phyloP scores from a whole-genome alignment of 805 yeast genomes.

The Metschnikowia aberdeeniae region DNA sequence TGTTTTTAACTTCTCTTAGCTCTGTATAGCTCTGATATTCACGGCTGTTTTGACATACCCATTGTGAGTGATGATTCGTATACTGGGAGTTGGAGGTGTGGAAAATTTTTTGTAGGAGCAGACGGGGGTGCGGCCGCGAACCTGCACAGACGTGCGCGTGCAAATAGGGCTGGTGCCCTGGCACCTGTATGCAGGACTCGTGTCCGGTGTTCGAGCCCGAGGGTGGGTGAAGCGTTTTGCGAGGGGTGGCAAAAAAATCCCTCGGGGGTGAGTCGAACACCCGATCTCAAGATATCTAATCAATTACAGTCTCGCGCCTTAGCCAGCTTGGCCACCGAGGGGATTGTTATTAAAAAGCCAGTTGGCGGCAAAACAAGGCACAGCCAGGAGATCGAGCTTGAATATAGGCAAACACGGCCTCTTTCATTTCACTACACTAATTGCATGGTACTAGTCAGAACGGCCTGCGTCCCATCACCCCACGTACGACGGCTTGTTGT shows the following conservation, averaged over 20 bases:
- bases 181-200: too few species aligned
- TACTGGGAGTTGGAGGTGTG: slow-evolving; percentile 8
- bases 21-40: neutral
- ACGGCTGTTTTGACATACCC: slow-evolving; percentile 15
- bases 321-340: slow-evolving; percentile 50
- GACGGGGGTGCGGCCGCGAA: neutral
- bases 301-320: slow-evolving; percentile 49
- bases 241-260: slow-evolving; percentile 29
- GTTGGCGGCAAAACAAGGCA: too few species aligned
- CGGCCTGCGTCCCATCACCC: neutral
- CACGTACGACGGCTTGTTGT: slow-evolving; percentile 22
- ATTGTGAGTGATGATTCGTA: slow-evolving; percentile 19
- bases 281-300: slow-evolving; percentile 45
- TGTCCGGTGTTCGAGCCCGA: too few species aligned
- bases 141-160: neutral
- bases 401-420: too few species aligned
- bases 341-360: too few species aligned
- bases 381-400: too few species aligned
- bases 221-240: too few species aligned
- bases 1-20: neutral
- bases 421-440: too few species aligned
- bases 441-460: too few species aligned
- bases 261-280: slow-evolving; percentile 52
- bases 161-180: slow-evolving; percentile 13
- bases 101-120: slow-evolving; percentile 17